A percentile compares a stretch with the other conserved stretches of the same genome.
These are phyloP conservation scores for Eragrostis nindensis DNA, from an alignment of 176 grass and related monocot genomes.

Conservation along the genomic window DNA sequence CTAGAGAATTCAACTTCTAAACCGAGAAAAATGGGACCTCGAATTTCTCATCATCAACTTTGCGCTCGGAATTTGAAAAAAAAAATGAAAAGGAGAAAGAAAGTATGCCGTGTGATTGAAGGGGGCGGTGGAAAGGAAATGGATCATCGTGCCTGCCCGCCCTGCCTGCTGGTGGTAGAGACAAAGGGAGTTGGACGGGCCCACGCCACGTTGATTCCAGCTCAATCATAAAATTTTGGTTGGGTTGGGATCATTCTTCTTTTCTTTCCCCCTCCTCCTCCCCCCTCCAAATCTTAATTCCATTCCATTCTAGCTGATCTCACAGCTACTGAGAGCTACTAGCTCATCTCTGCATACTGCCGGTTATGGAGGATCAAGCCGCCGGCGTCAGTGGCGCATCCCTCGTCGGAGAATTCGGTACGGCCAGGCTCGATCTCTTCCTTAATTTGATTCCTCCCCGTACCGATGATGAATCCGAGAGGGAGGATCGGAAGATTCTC, in stretches of 20 bases:
- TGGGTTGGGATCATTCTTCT: not conserved
- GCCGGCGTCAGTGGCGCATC: not conserved
- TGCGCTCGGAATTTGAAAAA: no score
- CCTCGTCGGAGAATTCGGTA: not conserved
- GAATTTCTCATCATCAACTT: no score
- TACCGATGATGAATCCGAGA: not conserved
- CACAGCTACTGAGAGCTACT: not conserved
- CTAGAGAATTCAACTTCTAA: no score
- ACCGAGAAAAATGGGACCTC: no score
- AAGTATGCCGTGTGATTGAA: not conserved
- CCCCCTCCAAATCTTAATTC: not conserved
- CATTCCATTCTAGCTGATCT: not conserved
- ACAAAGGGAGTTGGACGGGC: not conserved
- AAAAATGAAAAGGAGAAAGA: not conserved
- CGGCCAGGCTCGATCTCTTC: no score
- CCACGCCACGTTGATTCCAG: slow-evolving; percentile 29
- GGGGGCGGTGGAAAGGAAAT: not conserved
- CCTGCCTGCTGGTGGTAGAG: not conserved
- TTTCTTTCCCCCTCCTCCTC: no score
- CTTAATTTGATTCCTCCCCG: not conserved
- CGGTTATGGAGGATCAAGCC: slow-evolving; percentile 3
- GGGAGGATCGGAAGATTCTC: not conserved
- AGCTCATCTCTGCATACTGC: not conserved
- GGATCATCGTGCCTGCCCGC: not conserved
- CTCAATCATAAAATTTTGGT: not conserved